Conservation (phyloP, 78 protist species). For the Paratrimastix pyriformis region DNA sequence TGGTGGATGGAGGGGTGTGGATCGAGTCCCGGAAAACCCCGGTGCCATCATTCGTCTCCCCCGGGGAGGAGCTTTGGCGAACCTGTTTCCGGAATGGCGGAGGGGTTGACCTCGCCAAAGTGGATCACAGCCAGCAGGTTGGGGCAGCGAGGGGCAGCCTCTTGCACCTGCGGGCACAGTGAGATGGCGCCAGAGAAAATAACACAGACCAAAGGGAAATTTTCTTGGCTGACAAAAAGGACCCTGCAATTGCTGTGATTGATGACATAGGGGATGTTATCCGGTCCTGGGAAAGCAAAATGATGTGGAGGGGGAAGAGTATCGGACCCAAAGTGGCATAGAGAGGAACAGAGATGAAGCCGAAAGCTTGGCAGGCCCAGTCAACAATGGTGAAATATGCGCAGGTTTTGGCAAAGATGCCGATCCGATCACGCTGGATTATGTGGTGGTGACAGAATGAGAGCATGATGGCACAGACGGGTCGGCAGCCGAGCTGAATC, state of each 20-base stretch:
- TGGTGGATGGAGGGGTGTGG: no score
- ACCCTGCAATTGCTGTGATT: neutral
- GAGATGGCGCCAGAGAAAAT: no score
- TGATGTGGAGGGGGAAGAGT: no score
- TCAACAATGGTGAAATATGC: neutral
- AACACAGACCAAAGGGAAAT: no score
- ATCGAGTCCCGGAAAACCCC: no score
- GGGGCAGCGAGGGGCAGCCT: neutral
- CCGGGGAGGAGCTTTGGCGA: neutral
- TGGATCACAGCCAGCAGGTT: neutral
- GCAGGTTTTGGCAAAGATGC: neutral
- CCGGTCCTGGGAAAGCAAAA: no score
- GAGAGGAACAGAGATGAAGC: neutral
- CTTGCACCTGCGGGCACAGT: neutral
- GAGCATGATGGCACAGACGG: no score
- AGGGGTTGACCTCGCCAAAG: no score
- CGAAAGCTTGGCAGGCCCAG: neutral
- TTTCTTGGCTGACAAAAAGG: neutral
- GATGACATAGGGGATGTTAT: neutral
- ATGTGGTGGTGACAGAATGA: no score
- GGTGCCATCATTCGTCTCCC: neutral
- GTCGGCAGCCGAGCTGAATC: neutral
- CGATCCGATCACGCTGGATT: constrained; percentile 14
- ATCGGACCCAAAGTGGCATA: constrained; percentile 6
- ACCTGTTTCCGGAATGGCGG: no score